phyloP scores from a whole-genome alignment of 805 yeast species.

The Naumovozyma baii region DNA sequence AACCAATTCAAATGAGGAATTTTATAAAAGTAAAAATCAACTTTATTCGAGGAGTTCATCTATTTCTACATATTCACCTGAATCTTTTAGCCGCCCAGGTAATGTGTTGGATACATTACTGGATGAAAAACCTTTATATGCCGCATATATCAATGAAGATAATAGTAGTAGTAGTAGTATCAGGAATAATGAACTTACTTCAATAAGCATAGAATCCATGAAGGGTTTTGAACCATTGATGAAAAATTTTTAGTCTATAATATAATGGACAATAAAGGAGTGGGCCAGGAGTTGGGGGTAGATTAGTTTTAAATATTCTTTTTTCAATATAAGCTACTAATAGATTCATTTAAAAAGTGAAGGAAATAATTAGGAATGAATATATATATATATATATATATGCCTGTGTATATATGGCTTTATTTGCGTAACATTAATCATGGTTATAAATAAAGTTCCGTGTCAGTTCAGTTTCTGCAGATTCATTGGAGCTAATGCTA shows the following conservation, averaged over 20 bases:
- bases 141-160: not conserved
- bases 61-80: not conserved
- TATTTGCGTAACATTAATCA: not conserved
- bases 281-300: too few species aligned
- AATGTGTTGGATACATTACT: not conserved
- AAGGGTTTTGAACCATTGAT: not conserved
- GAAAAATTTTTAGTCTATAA: not conserved
- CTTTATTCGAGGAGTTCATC: not conserved
- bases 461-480: constrained; percentile 25
- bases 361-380: not conserved
- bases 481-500: too few species aligned
- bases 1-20: not conserved
- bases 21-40: not conserved
- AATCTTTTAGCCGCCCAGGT: not conserved
- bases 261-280: not conserved
- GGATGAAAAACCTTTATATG: not conserved
- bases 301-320: not conserved
- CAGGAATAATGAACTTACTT: not conserved
- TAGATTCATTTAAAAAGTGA: too few species aligned
- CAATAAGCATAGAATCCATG: too few species aligned
- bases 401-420: too few species aligned
- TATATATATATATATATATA: too few species aligned
- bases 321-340: too few species aligned
- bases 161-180: not conserved
- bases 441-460: constrained; percentile 25